Evolutionary conservation across 352 stramenopile species (phyloP), one percentile per base, ranked within the genome.

Genomic region (Phytophthora pinifolia): DNA sequence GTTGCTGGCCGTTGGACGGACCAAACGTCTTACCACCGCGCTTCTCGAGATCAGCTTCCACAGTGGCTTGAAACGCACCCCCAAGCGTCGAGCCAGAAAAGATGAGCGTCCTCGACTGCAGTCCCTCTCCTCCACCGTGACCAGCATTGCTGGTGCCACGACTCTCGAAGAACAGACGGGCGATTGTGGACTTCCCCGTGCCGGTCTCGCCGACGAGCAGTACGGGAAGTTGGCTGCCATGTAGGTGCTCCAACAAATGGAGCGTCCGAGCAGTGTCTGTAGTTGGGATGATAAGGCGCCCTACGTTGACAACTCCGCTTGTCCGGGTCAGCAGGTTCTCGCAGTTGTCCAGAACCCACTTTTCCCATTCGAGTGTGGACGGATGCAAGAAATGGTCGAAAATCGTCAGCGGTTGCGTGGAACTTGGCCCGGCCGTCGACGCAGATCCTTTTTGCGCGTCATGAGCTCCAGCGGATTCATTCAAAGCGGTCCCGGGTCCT

Each of bases 331-430:
- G 27, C 25, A 72, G 52, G 17, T 72, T 72, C 5, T 72, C 63
- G 49, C 47, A 62, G 12, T 46, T 35, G 17, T 88, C 79, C 6
- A 83, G 60, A 30, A 59, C 54, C 88, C 90, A 97, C 29, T 78
- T 79, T 53, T 96, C 87, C 90, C 90, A 97, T 37, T 96, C 88
- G 18, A 96, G 82, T 10, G 87, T 96, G 45, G 88, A 88, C 6
- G 76, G 59, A 58, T 97, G 91, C 13, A 97, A 72, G 25, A 86
- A 91, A 56, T 92, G 96, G 37, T 98, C 93, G 46, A 97, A 98
- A 31, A 98, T 83, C 15, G 88, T 97, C 44, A 49, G 30, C 31
- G 25, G 10, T 6, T 59, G 37, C 27, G 9, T 47, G 6, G 35
- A 18, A 20, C 48, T 54, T 4, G 54, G 10, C 3, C 6, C 53